Conservation (phyloP, 805 yeast genomes). For the Pichia deserticola region DNA sequence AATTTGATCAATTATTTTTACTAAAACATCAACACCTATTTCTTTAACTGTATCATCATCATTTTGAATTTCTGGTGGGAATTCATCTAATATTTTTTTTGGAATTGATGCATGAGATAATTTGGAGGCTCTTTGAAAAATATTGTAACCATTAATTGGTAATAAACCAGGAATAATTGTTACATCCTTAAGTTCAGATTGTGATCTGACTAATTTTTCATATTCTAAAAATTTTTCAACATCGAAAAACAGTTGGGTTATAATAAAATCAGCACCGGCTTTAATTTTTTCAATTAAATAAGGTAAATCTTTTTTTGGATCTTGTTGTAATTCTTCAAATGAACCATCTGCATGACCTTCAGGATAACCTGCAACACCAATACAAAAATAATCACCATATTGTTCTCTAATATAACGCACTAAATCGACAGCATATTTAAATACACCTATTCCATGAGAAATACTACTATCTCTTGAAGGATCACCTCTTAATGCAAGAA, state of each 20-base stretch:
- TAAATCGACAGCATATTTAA: conserved; percentile 76
- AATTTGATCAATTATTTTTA: conserved; percentile 54
- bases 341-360: conserved; percentile 95
- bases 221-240: conserved; percentile 66
- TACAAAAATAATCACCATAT: conserved; percentile 77
- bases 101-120: conserved; percentile 86
- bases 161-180: conserved; percentile 80
- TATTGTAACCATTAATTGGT: conserved; percentile 81
- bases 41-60: conserved; percentile 79
- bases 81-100: conserved; percentile 36
- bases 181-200: conserved; percentile 33
- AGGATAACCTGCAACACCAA: conserved; percentile 97
- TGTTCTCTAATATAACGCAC: conserved; percentile 67
- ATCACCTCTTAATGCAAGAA: conserved; percentile 91
- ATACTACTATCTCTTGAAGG: conserved; percentile 64
- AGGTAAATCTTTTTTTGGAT: conserved; percentile 64
- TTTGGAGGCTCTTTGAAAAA: conserved; percentile 83
- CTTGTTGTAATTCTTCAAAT: conserved; percentile 52
- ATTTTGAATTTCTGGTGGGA: conserved; percentile 50
- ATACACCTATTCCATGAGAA: conserved; percentile 48
- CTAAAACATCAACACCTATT: conserved; percentile 70
- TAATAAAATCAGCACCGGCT: conserved; percentile 92
- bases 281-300: conserved; percentile 74
- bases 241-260: conserved; percentile 89
- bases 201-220: conserved; percentile 42